Base-by-base conservation (phyloP, 345 rosid genomes). In the Acer campestre region DNA sequence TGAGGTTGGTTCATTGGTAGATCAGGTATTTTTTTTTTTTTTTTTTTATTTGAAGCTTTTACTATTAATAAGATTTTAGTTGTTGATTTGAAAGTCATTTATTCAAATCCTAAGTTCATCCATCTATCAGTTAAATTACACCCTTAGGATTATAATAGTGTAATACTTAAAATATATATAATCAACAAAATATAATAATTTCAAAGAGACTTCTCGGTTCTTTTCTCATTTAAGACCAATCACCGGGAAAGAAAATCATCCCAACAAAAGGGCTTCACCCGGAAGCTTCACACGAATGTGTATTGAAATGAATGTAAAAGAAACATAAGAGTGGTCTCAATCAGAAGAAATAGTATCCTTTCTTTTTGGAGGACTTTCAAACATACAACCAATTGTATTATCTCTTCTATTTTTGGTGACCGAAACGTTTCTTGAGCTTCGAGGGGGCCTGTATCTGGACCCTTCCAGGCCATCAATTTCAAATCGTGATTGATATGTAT, bases 391-490 rank as follows among this genome's bases (percentile, higher is more conserved):
- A 58, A 58, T 18, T 17, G 11, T 7, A 58, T 29, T 67, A 70
- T 40, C 10, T 31, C 75, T 67, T 77, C n/a, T 23, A 10, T 77
- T 69, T 78, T 66, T 18, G 67, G 51, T 67, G 81, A 79, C 81
- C 73, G 22, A 29, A 67, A 68, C 63, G 25, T 7, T 83, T 67
- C 71, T 75, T 49, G 66, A 61, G 77, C 74, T 79, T 82, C 84
- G 73, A 79, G 83, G 91, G 88, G 84, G 85, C 80, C 77, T 89
- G 94, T 56, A 92, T 76, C 85, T 79, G 67, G 89, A 80, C 85
- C 70, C 17, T 63, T 82, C 80, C 86, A 80, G 81, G 65, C 75
- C 58, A 77, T 78, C 75, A 61, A 42, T 3, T 56, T 68, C 67
- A 53, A 48, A 10, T 5, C 31, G 29, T 7, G 71, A 61, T 69